Evolutionary conservation across 208 protist species (phyloP).

Genomic region (Leishmania arabica): DNA sequence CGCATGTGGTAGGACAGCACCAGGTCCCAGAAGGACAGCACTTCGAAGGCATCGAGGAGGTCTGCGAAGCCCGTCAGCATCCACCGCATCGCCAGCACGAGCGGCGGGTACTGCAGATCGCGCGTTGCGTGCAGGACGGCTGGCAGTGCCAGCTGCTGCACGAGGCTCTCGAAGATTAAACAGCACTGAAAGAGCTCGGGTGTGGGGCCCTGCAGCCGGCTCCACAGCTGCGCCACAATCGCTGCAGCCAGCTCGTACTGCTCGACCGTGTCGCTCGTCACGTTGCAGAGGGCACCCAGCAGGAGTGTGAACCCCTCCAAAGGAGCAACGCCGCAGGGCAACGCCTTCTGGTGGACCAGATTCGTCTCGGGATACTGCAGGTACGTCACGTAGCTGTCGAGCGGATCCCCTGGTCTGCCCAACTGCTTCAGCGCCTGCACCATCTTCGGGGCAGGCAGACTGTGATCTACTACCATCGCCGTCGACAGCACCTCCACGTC

Average conservation of each 20-base stretch:
- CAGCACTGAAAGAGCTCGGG: slow-evolving; percentile 85
- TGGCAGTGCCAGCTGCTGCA: slow-evolving; percentile 56
- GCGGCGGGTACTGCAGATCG: slow-evolving; percentile 56
- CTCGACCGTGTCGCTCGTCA: slow-evolving; percentile 84
- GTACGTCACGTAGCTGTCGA: slow-evolving; percentile 72
- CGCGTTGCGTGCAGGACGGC: slow-evolving; percentile 71
- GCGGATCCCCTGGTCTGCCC: slow-evolving; percentile 36
- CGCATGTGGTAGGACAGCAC: slow-evolving; percentile 77
- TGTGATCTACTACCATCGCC: slow-evolving; percentile 71
- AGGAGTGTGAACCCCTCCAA: slow-evolving; percentile 53
- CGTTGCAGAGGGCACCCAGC: slow-evolving; percentile 78
- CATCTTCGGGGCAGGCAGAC: slow-evolving; percentile 57
- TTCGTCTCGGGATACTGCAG: slow-evolving; percentile 32
- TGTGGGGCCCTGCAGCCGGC: slow-evolving; percentile 81
- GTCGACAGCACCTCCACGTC: slow-evolving; percentile 60
- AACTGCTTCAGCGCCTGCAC: slow-evolving; percentile 59
- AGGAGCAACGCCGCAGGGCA: slow-evolving; percentile 65
- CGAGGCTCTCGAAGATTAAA: slow-evolving; percentile 75
- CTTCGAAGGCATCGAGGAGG: slow-evolving; percentile 69
- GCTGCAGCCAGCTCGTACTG: slow-evolving; percentile 77
- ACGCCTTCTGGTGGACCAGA: slow-evolving; percentile 38
- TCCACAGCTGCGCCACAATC: slow-evolving; percentile 81
- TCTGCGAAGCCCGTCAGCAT: slow-evolving; percentile 83
- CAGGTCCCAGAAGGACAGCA: slow-evolving; percentile 84
- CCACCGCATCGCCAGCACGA: slow-evolving; percentile 78